Conservation (phyloP, 257 asterid genomes). For the Primulina eburnea region DNA sequence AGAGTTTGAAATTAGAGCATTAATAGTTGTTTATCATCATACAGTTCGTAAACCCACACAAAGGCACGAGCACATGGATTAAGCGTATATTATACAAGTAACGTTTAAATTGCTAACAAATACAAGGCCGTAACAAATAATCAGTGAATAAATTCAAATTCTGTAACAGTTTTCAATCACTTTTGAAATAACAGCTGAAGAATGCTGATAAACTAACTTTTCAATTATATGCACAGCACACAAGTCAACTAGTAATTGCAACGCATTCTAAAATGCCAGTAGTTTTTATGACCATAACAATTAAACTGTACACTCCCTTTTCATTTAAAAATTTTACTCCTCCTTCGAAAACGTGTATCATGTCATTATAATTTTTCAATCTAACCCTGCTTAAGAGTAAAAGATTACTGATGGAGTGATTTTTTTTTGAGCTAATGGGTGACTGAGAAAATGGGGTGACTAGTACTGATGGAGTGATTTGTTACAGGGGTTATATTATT, state of each 20-base stretch:
- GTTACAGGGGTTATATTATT: too few species aligned
- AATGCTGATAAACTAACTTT: neutral
- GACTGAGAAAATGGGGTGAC: too few species aligned
- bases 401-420: too few species aligned
- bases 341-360: too few species aligned
- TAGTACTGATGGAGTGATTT: too few species aligned
- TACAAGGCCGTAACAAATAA: neutral
- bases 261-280: neutral
- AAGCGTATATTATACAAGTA: neutral
- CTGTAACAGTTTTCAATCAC: neutral
- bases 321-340: too few species aligned
- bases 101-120: neutral
- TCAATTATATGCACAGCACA: neutral
- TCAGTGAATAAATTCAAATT: neutral
- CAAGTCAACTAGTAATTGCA: neutral
- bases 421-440: too few species aligned
- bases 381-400: too few species aligned
- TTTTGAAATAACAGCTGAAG: too few species aligned
- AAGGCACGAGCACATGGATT: neutral
- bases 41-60: neutral
- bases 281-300: neutral
- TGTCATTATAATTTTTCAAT: too few species aligned
- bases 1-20: slow-evolving; percentile 17
- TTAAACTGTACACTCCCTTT: neutral
- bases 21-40: neutral